Percentiles rank a stretch among this genome's conserved stretches.
Conservation (phyloP, 2,329 filamentous ascomycete species). For the Stromatinia cepivora region DNA sequence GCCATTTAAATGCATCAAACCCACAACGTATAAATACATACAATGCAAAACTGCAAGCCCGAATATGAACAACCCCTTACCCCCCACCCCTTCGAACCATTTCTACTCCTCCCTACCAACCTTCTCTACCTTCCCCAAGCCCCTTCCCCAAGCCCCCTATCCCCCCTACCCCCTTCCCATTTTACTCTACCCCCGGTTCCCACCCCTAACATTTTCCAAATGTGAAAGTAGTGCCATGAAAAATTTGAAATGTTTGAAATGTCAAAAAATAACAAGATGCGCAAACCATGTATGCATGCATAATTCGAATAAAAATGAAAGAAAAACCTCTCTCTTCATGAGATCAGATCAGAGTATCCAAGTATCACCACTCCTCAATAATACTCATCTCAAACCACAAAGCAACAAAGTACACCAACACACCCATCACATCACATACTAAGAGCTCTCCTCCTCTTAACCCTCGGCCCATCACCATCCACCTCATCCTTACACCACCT, state of each 20-base stretch:
- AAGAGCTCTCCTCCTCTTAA: slow-evolving; percentile 47
- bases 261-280: not conserved
- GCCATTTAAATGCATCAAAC: slow-evolving; percentile 17
- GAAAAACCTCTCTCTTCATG: not conserved
- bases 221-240: not conserved
- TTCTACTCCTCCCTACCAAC: not conserved
- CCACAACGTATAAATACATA: slow-evolving; percentile 24
- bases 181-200: not conserved
- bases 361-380: not conserved
- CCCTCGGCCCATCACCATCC: slow-evolving; percentile 36
- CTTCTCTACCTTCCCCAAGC: no score
- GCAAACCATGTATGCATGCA: slow-evolving; percentile 14
- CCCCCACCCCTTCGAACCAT: not conserved
- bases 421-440: slow-evolving; percentile 36
- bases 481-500: slow-evolving; percentile 20
- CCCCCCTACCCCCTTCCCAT: not conserved
- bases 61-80: slow-evolving; percentile 18
- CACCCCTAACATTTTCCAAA: not conserved
- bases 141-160: not conserved
- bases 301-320: not conserved
- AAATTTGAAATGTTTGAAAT: not conserved
- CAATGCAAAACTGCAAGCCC: not conserved
- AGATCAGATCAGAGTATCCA: not conserved
- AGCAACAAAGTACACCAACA: not conserved
- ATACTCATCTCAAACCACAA: not conserved